Evolutionary conservation across 2,329 filamentous ascomycete species (phyloP).

Genomic region (Cladophialophora yegresii): DNA sequence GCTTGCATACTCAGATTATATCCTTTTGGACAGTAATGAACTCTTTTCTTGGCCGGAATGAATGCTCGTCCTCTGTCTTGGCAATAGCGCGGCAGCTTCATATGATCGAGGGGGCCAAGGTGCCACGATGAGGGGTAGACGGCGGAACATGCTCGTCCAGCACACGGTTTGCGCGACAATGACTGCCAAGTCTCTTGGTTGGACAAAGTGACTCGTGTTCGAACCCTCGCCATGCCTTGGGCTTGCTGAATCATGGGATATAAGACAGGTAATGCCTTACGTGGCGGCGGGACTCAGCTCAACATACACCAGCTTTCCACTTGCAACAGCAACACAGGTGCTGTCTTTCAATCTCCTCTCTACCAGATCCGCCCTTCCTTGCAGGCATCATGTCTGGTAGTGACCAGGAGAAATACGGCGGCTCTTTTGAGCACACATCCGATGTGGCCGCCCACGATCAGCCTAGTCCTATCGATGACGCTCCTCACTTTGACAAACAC

Average conservation of each 20-base stretch:
- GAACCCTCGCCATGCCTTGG: background rate
- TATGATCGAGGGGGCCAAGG: conserved; percentile 9
- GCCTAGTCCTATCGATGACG: background rate
- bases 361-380: background rate
- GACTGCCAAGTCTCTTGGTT: conserved; percentile 15
- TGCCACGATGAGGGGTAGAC: conserved; percentile 16
- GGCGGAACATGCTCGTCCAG: background rate
- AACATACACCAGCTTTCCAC: background rate
- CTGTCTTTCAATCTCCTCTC: background rate
- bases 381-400: conserved; percentile 8
- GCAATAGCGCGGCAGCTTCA: conserved; percentile 3
- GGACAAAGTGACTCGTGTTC: background rate
- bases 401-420: conserved; percentile 6
- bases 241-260: conserved; percentile 1
- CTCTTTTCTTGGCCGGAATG: background rate
- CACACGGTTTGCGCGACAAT: background rate
- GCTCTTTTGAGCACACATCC: background rate
- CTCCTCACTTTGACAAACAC: conserved; percentile 5
- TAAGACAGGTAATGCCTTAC: background rate
- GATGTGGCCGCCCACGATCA: conserved; percentile 5
- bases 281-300: background rate
- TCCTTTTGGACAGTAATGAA: background rate
- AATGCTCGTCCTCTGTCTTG: background rate
- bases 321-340: background rate
- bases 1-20: background rate